Evolutionary conservation across 1,139 yeast species (phyloP), one percentile per base, ranked within the genome.

Genomic region (Candida tetrigidarum): DNA sequence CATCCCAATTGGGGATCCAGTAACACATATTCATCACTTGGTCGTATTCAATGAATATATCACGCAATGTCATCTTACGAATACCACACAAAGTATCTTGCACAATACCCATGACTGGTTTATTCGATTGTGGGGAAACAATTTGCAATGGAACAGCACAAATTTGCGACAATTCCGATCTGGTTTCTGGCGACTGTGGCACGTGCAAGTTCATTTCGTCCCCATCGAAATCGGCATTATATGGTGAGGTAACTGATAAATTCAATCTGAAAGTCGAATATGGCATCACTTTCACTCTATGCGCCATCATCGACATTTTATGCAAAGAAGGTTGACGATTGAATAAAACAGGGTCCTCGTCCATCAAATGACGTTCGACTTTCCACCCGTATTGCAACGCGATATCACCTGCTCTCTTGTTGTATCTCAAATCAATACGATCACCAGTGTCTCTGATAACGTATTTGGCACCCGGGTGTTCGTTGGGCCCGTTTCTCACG

Each of bases 281-380:
- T 11, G 99, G 99, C 97, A 95, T 92, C 42, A 93, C 99, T 64
- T 89, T 91, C 33, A 93, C 99, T 71, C 97, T 82, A 66, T 95
- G 99, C n/a, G 97, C 96, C 99, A 95, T 95, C 99, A 95, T 95
- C 50, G 98, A 91, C 98, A 95, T 93, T 70, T 95, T 95, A 73
- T 95, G 99, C 69, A 95, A 78, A 28, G 99, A 93, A 43, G 99
- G 99, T 74, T 95, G 99, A 79, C 99, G 97, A 66, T 93, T 93
- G 77, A 93, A 93, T 60, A 93, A 80, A 27, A 93, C 99, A 2
- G 99, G 98, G 64, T 93, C 99, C 59, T 92, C 82, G 66, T 93
- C 99, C 87, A 91, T 89, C 59, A 93, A 80, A 66, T 93, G 99
- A 67, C 99, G 91, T 67, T 95, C 99, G 49, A 95, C 99, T 65